Conservation (phyloP, 177 flowering plant genomes). For the Telopea speciosissima region DNA sequence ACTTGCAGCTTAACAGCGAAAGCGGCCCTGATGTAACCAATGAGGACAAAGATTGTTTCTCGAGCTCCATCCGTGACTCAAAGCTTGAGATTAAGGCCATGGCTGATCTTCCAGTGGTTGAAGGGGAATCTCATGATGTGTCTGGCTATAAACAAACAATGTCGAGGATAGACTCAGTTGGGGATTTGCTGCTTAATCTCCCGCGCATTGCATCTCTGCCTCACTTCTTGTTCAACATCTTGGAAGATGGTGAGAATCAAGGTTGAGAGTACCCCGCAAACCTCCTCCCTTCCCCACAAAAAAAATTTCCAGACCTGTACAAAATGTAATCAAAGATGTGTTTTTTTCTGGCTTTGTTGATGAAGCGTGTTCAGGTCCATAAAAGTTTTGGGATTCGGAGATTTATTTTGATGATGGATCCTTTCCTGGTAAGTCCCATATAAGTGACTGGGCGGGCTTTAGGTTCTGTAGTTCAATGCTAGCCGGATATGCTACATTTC, state of each 20-base stretch:
- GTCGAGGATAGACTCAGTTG: conserved; percentile 73
- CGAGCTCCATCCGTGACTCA: conserved; percentile 2
- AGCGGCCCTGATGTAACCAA: conserved; percentile 10
- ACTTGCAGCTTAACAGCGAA: conserved; percentile 24
- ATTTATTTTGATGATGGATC: conserved; percentile 53
- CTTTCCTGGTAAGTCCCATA: conserved; percentile 27
- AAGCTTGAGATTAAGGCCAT: conserved; percentile 6
- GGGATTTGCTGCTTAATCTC: conserved; percentile 73
- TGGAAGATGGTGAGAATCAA: conserved; percentile 53
- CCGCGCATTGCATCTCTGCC: conserved; percentile 89
- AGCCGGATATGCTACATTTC: not conserved
- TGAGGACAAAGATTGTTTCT: conserved; percentile 13
- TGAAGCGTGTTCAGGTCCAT: conserved; percentile 8
- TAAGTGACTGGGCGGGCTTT: conserved; percentile 8
- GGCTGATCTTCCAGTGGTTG: conserved; percentile 13
- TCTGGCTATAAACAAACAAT: conserved; percentile 40
- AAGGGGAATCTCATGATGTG: conserved; percentile 26
- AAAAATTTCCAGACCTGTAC: not conserved
- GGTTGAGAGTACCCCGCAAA: conserved; percentile 20
- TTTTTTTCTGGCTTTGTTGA: not conserved
- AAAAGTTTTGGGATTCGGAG: conserved; percentile 36
- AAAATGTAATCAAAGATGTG: not conserved
- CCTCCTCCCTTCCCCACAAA: not conserved
- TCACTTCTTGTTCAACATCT: conserved; percentile 65
- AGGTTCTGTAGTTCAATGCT: conserved; percentile 7